phyloP scores from a whole-genome alignment of 2,329 filamentous ascomycete genomes.

The Xylaria hypoxylon region DNA sequence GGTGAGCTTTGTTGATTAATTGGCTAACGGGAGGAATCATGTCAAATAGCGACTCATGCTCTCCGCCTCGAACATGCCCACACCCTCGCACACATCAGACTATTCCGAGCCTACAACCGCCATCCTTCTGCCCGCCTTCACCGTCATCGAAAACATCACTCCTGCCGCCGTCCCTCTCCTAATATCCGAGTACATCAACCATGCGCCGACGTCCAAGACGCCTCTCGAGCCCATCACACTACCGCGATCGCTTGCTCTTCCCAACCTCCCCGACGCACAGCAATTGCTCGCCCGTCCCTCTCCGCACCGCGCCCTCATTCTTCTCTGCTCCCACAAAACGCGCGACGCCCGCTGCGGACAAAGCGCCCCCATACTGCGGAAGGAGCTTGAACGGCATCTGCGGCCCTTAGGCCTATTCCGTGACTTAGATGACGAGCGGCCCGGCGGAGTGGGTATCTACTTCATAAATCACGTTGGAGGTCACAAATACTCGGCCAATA shows the following conservation, averaged over 20 bases:
- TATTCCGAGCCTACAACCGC: conserved; percentile 80
- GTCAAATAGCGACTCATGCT: conserved; percentile 80
- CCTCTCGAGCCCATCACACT: conserved; percentile 62
- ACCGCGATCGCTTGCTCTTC: conserved; percentile 50
- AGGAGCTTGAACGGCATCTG: conserved; percentile 90
- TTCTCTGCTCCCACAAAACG: conserved; percentile 95
- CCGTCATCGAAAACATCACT: conserved; percentile 83
- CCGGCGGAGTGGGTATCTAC: conserved; percentile 93
- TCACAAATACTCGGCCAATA: conserved; percentile 95
- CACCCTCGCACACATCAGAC: conserved; percentile 73
- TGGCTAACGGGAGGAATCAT: conserved; percentile 17
- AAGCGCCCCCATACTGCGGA: conserved; percentile 87
- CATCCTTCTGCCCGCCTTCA: conserved; percentile 87
- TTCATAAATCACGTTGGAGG: conserved; percentile 97
- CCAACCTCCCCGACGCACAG: conserved; percentile 42
- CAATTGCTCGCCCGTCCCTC: conserved; percentile 67
- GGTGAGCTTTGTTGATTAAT: not conserved
- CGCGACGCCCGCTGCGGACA: conserved; percentile 95
- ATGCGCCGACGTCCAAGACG: conserved; percentile 78
- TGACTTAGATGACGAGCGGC: conserved; percentile 87
- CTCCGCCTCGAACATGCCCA: conserved; percentile 90
- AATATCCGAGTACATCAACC: conserved; percentile 76
- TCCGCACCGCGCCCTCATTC: conserved; percentile 86
- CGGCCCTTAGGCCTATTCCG: conserved; percentile 85
- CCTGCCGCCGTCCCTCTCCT: conserved; percentile 78